Conservation (phyloP, 768 basidiomycete genomes). For the Suillus decipiens region DNA sequence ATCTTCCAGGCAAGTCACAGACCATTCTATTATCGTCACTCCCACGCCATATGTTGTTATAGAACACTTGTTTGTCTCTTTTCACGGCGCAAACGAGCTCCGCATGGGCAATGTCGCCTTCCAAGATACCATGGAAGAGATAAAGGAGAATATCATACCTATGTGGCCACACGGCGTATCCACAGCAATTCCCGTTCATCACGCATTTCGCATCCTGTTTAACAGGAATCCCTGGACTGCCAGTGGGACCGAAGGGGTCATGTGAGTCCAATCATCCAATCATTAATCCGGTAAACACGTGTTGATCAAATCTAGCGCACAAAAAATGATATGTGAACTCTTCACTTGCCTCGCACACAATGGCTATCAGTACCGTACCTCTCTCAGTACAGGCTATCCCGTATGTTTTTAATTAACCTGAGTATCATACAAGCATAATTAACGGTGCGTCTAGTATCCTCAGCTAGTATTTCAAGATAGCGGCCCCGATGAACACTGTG, state of each 20-base stretch:
- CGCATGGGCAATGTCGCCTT: conserved; percentile 46
- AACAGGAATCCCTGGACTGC: conserved; percentile 69
- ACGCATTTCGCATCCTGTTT: conserved; percentile 64
- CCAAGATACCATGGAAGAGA: conserved; percentile 59
- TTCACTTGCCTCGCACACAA: conserved; percentile 61
- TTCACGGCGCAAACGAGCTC: conserved; percentile 66
- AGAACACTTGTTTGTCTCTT: conserved; percentile 77
- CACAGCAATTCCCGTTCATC: conserved; percentile 26
- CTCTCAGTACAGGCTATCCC: conserved; percentile 55
- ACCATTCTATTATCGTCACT: conserved; percentile 12
- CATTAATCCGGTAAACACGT: neutral
- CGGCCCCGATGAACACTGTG: conserved; percentile 45
- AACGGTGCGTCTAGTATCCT: conserved; percentile 44
- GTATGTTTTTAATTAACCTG: conserved; percentile 37
- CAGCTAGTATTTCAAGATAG: conserved; percentile 68
- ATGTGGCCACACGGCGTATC: conserved; percentile 70
- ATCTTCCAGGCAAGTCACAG: conserved; percentile 29
- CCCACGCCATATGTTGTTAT: conserved; percentile 8
- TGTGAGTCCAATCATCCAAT: conserved; percentile 40
- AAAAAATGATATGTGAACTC: conserved; percentile 58
- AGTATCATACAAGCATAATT: conserved; percentile 11
- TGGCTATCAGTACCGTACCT: conserved; percentile 70
- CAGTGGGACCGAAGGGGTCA: conserved; percentile 50
- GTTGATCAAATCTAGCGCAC: conserved; percentile 44
- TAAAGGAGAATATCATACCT: conserved; percentile 55